A percentile compares a stretch with the other conserved stretches of the same genome.
Evolutionary conservation across 2,329 filamentous ascomycete genomes (phyloP).

Genomic region (Hirsutella thompsonii): DNA sequence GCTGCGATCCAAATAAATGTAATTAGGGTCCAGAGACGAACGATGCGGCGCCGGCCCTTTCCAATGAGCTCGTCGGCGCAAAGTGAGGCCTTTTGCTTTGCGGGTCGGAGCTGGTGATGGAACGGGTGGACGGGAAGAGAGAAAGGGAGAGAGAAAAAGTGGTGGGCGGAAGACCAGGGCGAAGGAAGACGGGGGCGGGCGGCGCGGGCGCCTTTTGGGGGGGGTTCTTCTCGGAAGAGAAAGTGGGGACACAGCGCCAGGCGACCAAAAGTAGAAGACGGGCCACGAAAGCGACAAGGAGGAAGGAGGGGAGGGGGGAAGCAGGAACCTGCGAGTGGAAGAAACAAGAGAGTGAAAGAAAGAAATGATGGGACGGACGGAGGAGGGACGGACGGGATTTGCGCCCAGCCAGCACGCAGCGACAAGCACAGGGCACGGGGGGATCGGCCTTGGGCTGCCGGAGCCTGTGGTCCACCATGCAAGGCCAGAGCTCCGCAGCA

Average conservation of each 20-base stretch:
- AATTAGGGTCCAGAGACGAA: not conserved
- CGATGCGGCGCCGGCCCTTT: conserved; percentile 1
- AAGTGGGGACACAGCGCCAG: not conserved
- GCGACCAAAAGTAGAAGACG: not conserved
- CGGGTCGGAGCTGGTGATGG: not conserved
- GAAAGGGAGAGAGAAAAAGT: not conserved
- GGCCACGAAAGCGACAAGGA: not conserved
- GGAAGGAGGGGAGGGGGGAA: not conserved
- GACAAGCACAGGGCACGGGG: conserved; percentile 5
- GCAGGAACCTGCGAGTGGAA: not conserved
- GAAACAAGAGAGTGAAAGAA: not conserved
- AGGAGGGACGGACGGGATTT: not conserved
- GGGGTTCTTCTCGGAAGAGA: not conserved
- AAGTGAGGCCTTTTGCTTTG: not conserved
- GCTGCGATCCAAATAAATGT: not conserved
- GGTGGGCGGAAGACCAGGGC: not conserved
- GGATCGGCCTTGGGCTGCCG: conserved; percentile 9
- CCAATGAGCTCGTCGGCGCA: not conserved
- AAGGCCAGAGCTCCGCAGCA: not conserved
- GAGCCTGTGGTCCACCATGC: conserved; percentile 2
- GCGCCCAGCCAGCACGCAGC: not conserved
- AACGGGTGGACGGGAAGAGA: not conserved
- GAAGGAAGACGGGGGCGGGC: not conserved
- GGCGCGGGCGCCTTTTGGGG: not conserved
- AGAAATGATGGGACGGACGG: not conserved